Base-by-base conservation (phyloP, 2,329 filamentous ascomycete species). In the Penicillium verrucosum region DNA sequence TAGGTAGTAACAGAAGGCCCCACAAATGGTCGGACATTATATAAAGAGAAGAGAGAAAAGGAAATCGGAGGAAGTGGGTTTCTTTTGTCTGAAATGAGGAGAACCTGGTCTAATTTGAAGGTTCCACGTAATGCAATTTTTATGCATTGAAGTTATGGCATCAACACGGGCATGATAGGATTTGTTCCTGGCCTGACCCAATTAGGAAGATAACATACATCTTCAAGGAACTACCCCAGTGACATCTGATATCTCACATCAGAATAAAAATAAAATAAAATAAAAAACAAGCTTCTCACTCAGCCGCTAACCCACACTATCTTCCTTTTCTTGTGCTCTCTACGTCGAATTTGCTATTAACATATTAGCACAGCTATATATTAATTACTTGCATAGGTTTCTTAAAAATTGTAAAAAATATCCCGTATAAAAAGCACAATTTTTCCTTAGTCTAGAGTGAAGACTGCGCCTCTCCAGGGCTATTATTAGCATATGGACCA, bases 61-160 rank as follows among this genome's bases (percentile, higher is more conserved):
- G 8, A 30, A 49, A 45, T 27, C 30, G 29, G 46, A 46, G 51
- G 32, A 49, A 37, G 36, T 44, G 47, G 23, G 5, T 16, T 54
- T 25, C 23, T 38, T 47, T 41, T 46, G 34, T 41, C 27, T 44
- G 7, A 51, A 41, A 48, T 54, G 45, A 44, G 43, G 41, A 55
- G 45, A 53, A 54, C n/a, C 47, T 29, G 44, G 41, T 30, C 16
- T 10, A 10, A 18, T 37, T 18, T 16, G 34, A 2, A 38, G 25
- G 42, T 27, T 45, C 42, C 21, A 53, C 32, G 34, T 25, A 18
- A 34, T 37, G 21, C 25, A 38, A 51, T 34, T 52, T 37, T 52
- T 37, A 61, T 57, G 62, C 53, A 46, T 56, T 62, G 59, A 60
- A 57, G 60, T 63, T 60, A 63, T 61, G 23, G 27, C 52, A 51